Evolutionary conservation across 441 rosid genomes (phyloP).

Genomic region (Biscutella laevigata): DNA sequence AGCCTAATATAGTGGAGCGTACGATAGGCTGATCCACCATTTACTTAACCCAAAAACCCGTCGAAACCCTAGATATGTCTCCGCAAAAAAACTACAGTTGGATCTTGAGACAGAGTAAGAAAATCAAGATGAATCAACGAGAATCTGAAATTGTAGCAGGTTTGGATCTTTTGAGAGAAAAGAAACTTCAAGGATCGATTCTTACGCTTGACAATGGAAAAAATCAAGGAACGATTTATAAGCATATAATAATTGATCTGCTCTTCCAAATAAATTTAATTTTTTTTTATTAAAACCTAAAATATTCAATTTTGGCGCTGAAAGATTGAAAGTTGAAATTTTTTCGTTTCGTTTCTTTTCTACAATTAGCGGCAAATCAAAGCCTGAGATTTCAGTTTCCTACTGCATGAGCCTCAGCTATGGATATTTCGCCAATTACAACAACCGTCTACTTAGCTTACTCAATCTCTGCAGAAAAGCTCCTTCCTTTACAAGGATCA

Average conservation of each 20-base stretch:
- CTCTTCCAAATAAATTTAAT: too few species aligned
- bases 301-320: slow-evolving; percentile 14
- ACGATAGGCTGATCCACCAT: slow-evolving; percentile 88
- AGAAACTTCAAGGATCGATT: too few species aligned
- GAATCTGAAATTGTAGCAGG: too few species aligned
- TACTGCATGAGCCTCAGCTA: slow-evolving; percentile 38
- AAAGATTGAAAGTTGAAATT: slow-evolving; percentile 4
- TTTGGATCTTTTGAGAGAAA: too few species aligned
- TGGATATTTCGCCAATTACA: slow-evolving; percentile 31
- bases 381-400: neutral
- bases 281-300: too few species aligned
- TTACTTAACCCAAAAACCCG: slow-evolving; percentile 44
- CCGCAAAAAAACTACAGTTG: too few species aligned
- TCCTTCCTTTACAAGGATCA: slow-evolving; percentile 41
- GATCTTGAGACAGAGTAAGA: too few species aligned
- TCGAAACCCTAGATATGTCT: slow-evolving; percentile 43
- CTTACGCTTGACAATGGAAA: too few species aligned
- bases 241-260: neutral
- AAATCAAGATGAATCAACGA: too few species aligned
- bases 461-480: slow-evolving; percentile 35
- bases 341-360: neutral
- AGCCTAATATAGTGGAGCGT: slow-evolving; percentile 29
- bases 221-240: too few species aligned
- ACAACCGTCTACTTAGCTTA: slow-evolving; percentile 32
- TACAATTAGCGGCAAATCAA: neutral